Conservation (phyloP, 148 eudicot species). For the Rhododendron mucronatum region DNA sequence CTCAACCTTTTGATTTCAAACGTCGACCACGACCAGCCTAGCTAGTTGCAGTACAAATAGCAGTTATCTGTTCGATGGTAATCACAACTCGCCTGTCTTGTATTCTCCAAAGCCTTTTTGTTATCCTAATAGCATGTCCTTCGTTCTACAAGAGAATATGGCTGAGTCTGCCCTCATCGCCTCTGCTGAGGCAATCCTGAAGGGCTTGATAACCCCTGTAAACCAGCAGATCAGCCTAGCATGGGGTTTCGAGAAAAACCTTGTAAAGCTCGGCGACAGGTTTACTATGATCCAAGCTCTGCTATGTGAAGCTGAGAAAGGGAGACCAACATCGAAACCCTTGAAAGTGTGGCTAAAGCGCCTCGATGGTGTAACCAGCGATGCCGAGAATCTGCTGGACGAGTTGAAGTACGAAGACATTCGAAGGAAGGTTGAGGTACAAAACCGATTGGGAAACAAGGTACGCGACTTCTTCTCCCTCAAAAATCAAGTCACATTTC, state of each 20-base stretch:
- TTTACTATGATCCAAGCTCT: background rate
- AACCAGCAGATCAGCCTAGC: background rate
- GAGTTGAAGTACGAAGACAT: background rate
- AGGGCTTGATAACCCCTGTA: too few species aligned
- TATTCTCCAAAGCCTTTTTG: too few species aligned
- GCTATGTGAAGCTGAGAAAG: background rate
- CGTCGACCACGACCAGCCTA: too few species aligned
- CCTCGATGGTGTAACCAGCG: background rate
- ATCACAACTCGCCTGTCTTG: too few species aligned
- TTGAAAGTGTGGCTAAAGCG: background rate
- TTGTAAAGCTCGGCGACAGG: background rate
- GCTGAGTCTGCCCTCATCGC: background rate
- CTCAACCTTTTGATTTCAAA: too few species aligned
- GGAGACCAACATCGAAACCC: background rate
- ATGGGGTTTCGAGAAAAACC: background rate
- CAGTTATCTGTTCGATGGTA: too few species aligned
- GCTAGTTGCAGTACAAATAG: too few species aligned
- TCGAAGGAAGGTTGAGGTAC: background rate
- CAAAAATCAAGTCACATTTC: background rate
- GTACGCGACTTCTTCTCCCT: background rate
- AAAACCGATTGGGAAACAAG: background rate
- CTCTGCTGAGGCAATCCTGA: background rate
- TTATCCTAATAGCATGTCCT: too few species aligned
- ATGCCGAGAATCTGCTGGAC: conserved; percentile 5
- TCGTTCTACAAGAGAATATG: background rate